Evolutionary conservation across 805 yeast species (phyloP).

Genomic region (Cyberlindnera americana): DNA sequence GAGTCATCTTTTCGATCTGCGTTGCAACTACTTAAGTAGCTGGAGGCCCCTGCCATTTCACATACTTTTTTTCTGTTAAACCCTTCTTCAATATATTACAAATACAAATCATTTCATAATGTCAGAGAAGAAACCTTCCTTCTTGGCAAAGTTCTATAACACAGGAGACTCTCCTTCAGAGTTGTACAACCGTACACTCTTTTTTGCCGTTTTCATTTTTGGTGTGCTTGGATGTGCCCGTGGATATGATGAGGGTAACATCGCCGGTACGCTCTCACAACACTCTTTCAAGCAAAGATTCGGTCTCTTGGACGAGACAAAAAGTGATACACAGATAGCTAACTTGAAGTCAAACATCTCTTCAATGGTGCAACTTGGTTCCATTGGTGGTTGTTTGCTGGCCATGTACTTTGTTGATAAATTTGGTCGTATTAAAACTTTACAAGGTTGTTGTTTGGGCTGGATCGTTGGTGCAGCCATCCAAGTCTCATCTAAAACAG

Average conservation of each 20-base stretch:
- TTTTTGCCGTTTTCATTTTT: slow-evolving; percentile 43
- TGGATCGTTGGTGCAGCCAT: slow-evolving; percentile 46
- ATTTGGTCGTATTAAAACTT: slow-evolving; percentile 48
- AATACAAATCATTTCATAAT: not conserved
- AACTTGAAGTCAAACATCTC: slow-evolving; percentile 49
- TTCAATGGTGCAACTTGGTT: slow-evolving; percentile 56
- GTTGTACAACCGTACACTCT: slow-evolving; percentile 45
- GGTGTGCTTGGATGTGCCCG: slow-evolving; percentile 55
- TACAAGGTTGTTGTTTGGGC: slow-evolving; percentile 39
- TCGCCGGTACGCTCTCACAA: slow-evolving; percentile 44
- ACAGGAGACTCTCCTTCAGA: slow-evolving; percentile 35
- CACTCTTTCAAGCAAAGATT: slow-evolving; percentile 38
- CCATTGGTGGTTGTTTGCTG: slow-evolving; percentile 49
- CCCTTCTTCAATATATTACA: too few species aligned
- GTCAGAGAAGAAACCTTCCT: slow-evolving; percentile 1
- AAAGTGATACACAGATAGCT: slow-evolving; percentile 37
- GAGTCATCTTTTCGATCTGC: too few species aligned
- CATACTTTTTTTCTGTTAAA: too few species aligned
- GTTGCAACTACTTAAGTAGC: not conserved
- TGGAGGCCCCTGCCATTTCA: not conserved
- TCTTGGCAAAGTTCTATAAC: slow-evolving; percentile 18
- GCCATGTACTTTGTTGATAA: slow-evolving; percentile 47
- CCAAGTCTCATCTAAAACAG: slow-evolving; percentile 41
- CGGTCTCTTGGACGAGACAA: slow-evolving; percentile 40
- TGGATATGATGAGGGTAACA: slow-evolving; percentile 55